Base-by-base conservation (phyloP, 345 rosid species). In the Syzygium jambos region DNA sequence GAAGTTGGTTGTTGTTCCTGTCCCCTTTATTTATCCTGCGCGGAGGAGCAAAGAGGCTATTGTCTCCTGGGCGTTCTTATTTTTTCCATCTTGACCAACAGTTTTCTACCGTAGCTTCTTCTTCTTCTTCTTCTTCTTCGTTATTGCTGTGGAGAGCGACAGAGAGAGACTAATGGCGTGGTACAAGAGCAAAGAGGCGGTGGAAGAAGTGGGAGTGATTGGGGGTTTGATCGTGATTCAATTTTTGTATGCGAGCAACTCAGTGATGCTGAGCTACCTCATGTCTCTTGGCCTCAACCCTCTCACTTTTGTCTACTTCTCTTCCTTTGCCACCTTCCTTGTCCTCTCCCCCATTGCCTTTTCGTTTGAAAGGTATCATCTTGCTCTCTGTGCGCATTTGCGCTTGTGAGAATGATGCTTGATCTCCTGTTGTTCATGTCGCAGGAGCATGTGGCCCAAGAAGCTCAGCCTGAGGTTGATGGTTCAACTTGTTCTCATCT, bases 371-470 rank as follows among this genome's bases (percentile, higher is more conserved):
- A 95, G 98, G 97, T 94, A 13, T 21, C 25, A 23, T 38, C 4
- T 83, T 23, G 23, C 43, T 49, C 41, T 46, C 51, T 27, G 19
- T 78, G 7, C n/a, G 14, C 34, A 77, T 65, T 86, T 85, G 52
- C 11, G 21, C 29, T 49, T 57, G 85, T 86, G 51, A 38, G 49
- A 73, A 73, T 73, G 82, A 73, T 5, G 82, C 82, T 73, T 10
- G 49, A 73, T 73, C 15, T 73, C 6, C 34, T 30, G 49, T 38
- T 41, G 22, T 63, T 7, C 12, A 1, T 89, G 30, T n/a, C 92
- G 87, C 92, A 97, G 99, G 95, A 93, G 92, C 86, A 90, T 90
- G 88, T 96, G 98, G 99, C 99, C 99, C 2, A 87, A 89, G 85
- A 90, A 88, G 86, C 85, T 93, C 53, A 91, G 88, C 85, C 65